phyloP scores from a whole-genome alignment of 129 eudicot genomes.

The Pittosporum tobira region DNA sequence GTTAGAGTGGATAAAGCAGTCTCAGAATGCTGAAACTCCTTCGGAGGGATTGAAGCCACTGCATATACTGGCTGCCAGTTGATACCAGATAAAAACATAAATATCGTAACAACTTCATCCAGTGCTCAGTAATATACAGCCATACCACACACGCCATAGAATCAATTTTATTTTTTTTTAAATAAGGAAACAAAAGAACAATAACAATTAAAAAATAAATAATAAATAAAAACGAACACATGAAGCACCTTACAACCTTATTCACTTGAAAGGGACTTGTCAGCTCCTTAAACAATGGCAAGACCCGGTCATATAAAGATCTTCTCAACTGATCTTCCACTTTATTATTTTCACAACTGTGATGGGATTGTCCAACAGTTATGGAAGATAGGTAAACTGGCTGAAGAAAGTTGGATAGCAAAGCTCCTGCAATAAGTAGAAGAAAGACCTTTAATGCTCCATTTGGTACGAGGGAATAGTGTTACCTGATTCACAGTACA shows the following conservation, averaged over 20 bases:
- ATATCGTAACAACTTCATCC: not conserved
- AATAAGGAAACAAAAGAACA: not conserved
- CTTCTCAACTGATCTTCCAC: constrained; percentile 53
- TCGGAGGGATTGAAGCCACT: constrained; percentile 66
- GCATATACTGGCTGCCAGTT: constrained; percentile 57
- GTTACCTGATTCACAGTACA: too few species aligned
- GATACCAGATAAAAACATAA: constrained; percentile 11
- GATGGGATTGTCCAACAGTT: constrained; percentile 65
- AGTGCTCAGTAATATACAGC: not conserved
- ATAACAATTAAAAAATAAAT: not conserved
- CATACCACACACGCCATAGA: too few species aligned
- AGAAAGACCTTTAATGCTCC: not conserved
- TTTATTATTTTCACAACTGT: constrained; percentile 25
- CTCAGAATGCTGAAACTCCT: constrained; percentile 83
- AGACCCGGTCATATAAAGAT: constrained; percentile 58
- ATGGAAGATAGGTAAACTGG: constrained; percentile 84
- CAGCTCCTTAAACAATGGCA: constrained; percentile 47
- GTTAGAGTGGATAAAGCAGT: constrained; percentile 72
- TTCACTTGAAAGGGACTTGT: constrained; percentile 68
- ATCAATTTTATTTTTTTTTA: too few species aligned
- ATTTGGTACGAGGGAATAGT: not conserved
- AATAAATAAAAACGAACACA: constrained; percentile 7
- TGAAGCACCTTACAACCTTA: constrained; percentile 61
- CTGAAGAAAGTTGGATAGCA: constrained; percentile 69
- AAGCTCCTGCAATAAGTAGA: constrained; percentile 56